These are phyloP conservation scores for Saccharomyces cerevisiae DNA, from an alignment of 805 yeast genomes.

Conservation along the genomic window DNA sequence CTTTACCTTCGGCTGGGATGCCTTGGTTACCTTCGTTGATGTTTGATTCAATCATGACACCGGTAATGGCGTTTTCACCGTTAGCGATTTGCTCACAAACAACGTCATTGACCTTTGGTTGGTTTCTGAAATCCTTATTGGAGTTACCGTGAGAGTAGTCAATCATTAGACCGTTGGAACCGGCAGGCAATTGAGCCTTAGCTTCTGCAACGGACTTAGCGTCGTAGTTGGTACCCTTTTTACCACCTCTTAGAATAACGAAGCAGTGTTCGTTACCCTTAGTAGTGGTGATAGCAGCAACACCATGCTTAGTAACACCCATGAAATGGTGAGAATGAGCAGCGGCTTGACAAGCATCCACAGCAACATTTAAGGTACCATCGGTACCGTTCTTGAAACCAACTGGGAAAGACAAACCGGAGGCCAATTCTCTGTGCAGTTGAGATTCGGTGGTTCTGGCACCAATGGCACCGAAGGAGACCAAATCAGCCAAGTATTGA, in stretches of 20 bases:
- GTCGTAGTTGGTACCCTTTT: constrained; percentile 87
- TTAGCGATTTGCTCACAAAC: constrained; percentile 74
- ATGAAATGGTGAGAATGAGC: constrained; percentile 88
- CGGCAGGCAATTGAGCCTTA: constrained; percentile 47
- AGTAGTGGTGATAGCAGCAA: constrained; percentile 92
- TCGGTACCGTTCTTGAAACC: constrained; percentile 99
- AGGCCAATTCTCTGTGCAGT: constrained; percentile 92
- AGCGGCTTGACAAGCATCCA: constrained; percentile 92
- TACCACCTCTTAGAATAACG: constrained; percentile 93
- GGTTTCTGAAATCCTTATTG: constrained; percentile 86
- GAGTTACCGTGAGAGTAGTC: constrained; percentile 99
- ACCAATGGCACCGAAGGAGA: constrained; percentile 95
- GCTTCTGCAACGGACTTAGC: constrained; percentile 68
- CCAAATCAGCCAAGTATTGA: constrained; percentile 83
- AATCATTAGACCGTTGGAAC: constrained; percentile 61
- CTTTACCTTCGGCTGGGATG: constrained; percentile 53
- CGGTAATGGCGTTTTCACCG: constrained; percentile 78
- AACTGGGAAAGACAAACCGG: constrained; percentile 96
- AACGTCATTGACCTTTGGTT: constrained; percentile 79
- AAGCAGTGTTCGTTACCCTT: constrained; percentile 93
- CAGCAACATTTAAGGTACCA: constrained; percentile 84
- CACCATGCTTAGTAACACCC: constrained; percentile 95
- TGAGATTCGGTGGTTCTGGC: constrained; percentile 99
- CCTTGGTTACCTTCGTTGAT: constrained; percentile 86
- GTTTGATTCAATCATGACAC: constrained; percentile 93